phyloP scores from a whole-genome alignment of 2,329 filamentous ascomycete genomes.

The Chaetomiaceae sp. region DNA sequence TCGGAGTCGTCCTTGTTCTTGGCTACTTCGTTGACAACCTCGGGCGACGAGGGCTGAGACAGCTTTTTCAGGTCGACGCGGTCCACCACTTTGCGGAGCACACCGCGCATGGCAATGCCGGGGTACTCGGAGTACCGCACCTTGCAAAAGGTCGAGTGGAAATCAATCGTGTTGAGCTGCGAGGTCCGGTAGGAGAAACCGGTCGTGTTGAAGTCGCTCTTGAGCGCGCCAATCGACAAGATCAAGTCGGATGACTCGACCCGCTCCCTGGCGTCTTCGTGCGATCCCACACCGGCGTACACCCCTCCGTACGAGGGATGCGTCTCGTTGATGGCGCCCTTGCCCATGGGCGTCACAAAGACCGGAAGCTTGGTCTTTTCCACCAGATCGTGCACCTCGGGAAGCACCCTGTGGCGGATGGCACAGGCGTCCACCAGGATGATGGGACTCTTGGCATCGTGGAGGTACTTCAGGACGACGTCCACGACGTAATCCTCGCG shows the following conservation, averaged over 20 bases:
- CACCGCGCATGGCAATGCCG: conserved; percentile 68
- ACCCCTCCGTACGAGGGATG: conserved; percentile 74
- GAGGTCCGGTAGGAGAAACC: conserved; percentile 77
- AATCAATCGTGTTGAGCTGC: conserved; percentile 71
- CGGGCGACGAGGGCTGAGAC: conserved; percentile 44
- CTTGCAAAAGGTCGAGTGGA: conserved; percentile 67
- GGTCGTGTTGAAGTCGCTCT: conserved; percentile 76
- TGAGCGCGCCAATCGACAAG: conserved; percentile 54
- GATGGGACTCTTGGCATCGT: conserved; percentile 66
- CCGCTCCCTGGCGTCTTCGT: conserved; percentile 54
- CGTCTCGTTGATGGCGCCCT: conserved; percentile 73
- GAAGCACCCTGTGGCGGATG: conserved; percentile 65
- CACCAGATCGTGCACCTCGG: conserved; percentile 67
- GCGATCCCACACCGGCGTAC: conserved; percentile 73
- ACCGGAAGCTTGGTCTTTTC: conserved; percentile 69
- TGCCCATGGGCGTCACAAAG: conserved; percentile 88
- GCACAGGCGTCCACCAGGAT: conserved; percentile 80
- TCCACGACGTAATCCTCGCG: conserved; percentile 79
- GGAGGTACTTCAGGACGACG: conserved; percentile 66
- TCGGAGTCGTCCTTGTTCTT: conserved; percentile 35
- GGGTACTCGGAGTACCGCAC: conserved; percentile 77
- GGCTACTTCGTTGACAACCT: conserved; percentile 45
- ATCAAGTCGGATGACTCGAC: conserved; percentile 67
- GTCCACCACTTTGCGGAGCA: conserved; percentile 64
- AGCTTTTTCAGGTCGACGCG: conserved; percentile 53